Evolutionary conservation across 352 stramenopile species (phyloP).

Genomic region (Globisporangium iwayamae): DNA sequence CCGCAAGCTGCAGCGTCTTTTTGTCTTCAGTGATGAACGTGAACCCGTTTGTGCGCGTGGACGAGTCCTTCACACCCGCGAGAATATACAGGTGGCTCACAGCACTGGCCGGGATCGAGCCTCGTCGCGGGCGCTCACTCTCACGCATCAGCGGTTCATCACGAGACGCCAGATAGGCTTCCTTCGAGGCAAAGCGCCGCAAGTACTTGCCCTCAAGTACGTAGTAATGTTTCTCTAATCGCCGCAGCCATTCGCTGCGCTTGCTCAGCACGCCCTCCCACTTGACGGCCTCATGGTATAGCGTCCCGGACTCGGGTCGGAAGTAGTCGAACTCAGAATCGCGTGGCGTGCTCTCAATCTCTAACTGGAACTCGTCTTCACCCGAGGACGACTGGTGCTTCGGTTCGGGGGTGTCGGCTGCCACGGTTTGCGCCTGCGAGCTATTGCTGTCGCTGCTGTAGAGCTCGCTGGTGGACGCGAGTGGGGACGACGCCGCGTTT

Average conservation of each 20-base stretch:
- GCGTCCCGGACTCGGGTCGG: constrained; percentile 51
- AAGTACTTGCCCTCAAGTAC: constrained; percentile 83
- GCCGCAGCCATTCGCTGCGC: constrained; percentile 79
- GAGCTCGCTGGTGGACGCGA: constrained; percentile 19
- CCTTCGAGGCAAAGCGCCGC: constrained; percentile 80
- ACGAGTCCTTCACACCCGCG: constrained; percentile 82
- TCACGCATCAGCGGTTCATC: constrained; percentile 69
- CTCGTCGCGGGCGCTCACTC: constrained; percentile 35
- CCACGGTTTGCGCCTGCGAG: not conserved
- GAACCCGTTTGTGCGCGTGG: constrained; percentile 72
- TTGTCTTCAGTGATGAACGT: constrained; percentile 89
- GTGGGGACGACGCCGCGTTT: constrained; percentile 9
- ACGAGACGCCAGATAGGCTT: constrained; percentile 73
- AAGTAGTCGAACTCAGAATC: constrained; percentile 33
- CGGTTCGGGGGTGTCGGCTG: not conserved
- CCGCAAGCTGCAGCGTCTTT: constrained; percentile 75
- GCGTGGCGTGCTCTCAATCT: constrained; percentile 15
- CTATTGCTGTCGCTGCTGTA: constrained; percentile 8
- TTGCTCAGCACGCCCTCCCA: constrained; percentile 82
- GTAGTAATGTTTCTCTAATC: constrained; percentile 84
- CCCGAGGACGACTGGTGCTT: not conserved
- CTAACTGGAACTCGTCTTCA: constrained; percentile 7
- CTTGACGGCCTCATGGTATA: constrained; percentile 81
- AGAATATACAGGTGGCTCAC: constrained; percentile 79
- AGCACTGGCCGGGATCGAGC: constrained; percentile 33